Base-by-base conservation (phyloP, 768 basidiomycete species). In the Leccinum incarnatum region DNA sequence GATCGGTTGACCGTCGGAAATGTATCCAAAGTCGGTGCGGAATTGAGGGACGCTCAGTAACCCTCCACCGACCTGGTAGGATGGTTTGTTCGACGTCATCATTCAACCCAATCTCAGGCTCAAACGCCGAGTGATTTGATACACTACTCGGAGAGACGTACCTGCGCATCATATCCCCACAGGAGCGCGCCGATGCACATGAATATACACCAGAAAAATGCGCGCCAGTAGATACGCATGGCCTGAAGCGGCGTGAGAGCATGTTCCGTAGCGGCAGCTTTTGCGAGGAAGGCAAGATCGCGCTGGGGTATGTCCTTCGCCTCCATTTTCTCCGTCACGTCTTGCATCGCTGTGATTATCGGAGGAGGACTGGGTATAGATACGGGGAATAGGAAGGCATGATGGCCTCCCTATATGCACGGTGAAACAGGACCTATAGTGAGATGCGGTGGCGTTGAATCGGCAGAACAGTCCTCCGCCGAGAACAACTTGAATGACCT, bases 91-190 rank as follows among this genome's bases (percentile, higher is more conserved):
- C 19, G 10, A 23, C 6, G 34, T 59, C 17, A 32, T 32, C n/a
- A 23, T 27, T 4, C 19, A 36, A 59, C 32, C 14, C 12, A 14
- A 19, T 11, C 25, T 51, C 15, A 36, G 19, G 19, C 17, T 49
- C 15, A 21, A 19, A 23, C 5, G n/a, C 40, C 2, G 27, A n/a
- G n/a, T 19, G 15, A 40, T n/a, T 14, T 5, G 36, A 42, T 29
- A n/a, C 3, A 14, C 21, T 15, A 19, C 34, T n/a, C 6, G 15
- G 25, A 45, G 54, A 36, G 17, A 57, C 65, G 5, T 49, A 67
- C 69, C 59, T 69, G 69, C 2, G 58, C 46, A 27, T 69, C 69
- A 15, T 69, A 70, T 1, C 67, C 69, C 61, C 58, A 69, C 61
- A 71, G 58, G n/a, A 69, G 59, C 4, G 62, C 67, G 3, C 68